Evolutionary conservation across 148 eudicot species (phyloP).

Genomic region (Simmondsia chinensis): DNA sequence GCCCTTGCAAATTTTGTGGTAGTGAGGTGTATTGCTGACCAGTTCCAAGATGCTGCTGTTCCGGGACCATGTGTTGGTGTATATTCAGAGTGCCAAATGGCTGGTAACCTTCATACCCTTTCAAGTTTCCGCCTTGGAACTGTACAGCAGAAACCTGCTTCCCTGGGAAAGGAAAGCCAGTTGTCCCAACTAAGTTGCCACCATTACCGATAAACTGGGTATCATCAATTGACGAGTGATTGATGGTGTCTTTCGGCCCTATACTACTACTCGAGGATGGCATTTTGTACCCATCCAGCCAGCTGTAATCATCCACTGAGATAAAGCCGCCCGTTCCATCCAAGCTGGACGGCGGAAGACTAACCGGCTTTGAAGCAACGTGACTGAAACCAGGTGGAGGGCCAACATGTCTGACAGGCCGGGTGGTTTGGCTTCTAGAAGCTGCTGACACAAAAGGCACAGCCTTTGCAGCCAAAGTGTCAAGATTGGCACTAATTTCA

Average conservation of each 20-base stretch:
- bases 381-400: constrained; percentile 62
- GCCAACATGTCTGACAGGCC: constrained; percentile 58
- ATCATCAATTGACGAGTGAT: constrained; percentile 16
- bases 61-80: constrained; percentile 20
- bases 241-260: constrained; percentile 13
- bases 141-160: constrained; percentile 30
- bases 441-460: constrained; percentile 17
- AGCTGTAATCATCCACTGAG: constrained; percentile 30
- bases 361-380: constrained; percentile 34
- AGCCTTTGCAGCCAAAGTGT: constrained; percentile 15
- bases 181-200: constrained; percentile 25
- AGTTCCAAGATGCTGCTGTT: constrained; percentile 23
- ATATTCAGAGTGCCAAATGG: constrained; percentile 19
- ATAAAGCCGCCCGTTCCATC: constrained; percentile 23
- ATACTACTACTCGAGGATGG: constrained; percentile 19
- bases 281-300: constrained; percentile 42
- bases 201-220: constrained; percentile 12
- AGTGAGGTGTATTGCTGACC: constrained; percentile 33
- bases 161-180: constrained; percentile 52
- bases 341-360: constrained; percentile 19
- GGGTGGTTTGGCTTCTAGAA: constrained; percentile 29
- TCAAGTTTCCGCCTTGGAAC: constrained; percentile 25
- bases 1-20: constrained; percentile 34
- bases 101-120: constrained; percentile 24
- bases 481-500: constrained; percentile 14